phyloP scores from a whole-genome alignment of 2,329 filamentous ascomycete species.

The Beauveria sp. region DNA sequence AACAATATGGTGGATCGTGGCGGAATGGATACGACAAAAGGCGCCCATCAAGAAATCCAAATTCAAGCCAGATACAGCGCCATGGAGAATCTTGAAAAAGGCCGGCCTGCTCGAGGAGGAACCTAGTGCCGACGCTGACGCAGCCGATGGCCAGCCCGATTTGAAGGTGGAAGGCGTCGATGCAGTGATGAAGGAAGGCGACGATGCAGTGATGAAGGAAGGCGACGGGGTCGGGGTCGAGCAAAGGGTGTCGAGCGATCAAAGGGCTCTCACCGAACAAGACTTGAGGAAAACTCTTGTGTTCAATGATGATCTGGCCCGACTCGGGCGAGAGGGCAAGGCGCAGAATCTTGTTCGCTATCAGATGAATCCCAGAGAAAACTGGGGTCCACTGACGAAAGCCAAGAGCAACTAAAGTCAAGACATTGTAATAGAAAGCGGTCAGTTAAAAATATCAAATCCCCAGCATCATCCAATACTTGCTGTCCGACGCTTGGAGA shows the following conservation, averaged over 20 bases:
- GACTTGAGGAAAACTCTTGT: constrained; percentile 50
- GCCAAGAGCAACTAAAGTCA: constrained; percentile 51
- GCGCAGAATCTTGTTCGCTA: constrained; percentile 72
- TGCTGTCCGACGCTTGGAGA: not conserved
- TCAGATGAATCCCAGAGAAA: constrained; percentile 80
- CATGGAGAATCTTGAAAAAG: constrained; percentile 56
- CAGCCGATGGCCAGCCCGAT: constrained; percentile 16
- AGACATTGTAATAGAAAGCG: constrained; percentile 18
- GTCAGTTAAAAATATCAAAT: not conserved
- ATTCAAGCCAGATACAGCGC: constrained; percentile 62
- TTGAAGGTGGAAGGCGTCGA: constrained; percentile 35
- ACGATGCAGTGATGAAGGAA: constrained; percentile 12
- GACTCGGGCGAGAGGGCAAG: constrained; percentile 62
- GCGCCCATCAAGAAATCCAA: constrained; percentile 67
- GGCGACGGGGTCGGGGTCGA: constrained; percentile 14
- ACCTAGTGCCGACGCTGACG: constrained; percentile 15
- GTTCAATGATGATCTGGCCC: constrained; percentile 74
- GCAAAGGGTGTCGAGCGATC: constrained; percentile 15
- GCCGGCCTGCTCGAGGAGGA: constrained; percentile 31
- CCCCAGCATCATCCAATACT: too few relatives aligned
- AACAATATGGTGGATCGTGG: constrained; percentile 86
- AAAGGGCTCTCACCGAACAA: constrained; percentile 18
- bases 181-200: constrained; percentile 9
- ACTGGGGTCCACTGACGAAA: constrained; percentile 81
- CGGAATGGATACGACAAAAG: constrained; percentile 81